Evolutionary conservation across 108 stramenopile genomes (phyloP).

Genomic region (Mediolabrus comicus): DNA sequence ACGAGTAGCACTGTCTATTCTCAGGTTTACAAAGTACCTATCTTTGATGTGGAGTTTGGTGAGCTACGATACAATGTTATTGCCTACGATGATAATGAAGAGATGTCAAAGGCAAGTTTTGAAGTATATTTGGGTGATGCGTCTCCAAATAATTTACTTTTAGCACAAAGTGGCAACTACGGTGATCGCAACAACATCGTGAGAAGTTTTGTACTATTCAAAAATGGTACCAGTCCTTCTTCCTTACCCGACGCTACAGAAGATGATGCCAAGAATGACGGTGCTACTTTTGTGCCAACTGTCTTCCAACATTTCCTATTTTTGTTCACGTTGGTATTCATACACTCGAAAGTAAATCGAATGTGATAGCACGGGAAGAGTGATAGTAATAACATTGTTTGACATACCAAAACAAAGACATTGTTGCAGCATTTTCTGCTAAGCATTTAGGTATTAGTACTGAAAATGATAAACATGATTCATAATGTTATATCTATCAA

Average conservation of each 20-base stretch:
- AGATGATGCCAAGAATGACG: neutral
- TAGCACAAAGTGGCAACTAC: conserved; percentile 33
- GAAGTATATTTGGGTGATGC: conserved; percentile 38
- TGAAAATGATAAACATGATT: no score
- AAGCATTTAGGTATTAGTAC: no score
- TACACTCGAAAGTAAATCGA: no score
- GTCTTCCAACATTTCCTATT: neutral
- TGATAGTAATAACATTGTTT: no score
- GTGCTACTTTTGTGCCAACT: neutral
- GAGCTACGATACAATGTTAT: conserved; percentile 37
- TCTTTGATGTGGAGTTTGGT: conserved; percentile 38
- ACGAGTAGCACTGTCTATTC: no score
- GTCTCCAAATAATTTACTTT: conserved; percentile 18
- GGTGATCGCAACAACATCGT: conserved; percentile 27
- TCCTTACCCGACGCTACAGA: neutral
- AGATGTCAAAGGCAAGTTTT: conserved; percentile 18
- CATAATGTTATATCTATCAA: no score
- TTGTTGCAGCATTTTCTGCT: no score
- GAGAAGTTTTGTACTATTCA: conserved; percentile 37
- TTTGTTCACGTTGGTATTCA: neutral
- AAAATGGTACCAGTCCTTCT: neutral
- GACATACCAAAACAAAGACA: no score
- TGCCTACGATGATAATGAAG: conserved; percentile 34
- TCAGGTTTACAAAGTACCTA: conserved; percentile 27
- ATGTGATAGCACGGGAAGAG: no score